These are phyloP conservation scores for Nephromyces sp. DNA, from an alignment of 169 alveolate species.

Conservation along the genomic window DNA sequence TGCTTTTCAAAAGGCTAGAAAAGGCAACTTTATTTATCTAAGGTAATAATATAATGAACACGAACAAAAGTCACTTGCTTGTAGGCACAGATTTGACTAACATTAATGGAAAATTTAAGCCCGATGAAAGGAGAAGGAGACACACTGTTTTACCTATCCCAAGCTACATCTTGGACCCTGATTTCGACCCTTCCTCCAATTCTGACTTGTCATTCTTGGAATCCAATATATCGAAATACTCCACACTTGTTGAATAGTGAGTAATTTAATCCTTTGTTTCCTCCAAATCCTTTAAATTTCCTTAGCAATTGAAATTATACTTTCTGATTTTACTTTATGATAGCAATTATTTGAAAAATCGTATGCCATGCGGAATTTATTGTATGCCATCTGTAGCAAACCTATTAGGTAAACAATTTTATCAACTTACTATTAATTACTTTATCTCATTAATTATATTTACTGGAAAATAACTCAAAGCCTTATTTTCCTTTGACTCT, in stretches of 20 bases:
- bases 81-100: neutral
- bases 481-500: neutral
- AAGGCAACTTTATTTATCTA: no score
- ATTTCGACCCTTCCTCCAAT: no score
- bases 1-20: no score
- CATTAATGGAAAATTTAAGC: neutral
- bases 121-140: neutral
- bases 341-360: neutral
- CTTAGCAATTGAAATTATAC: neutral
- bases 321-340: neutral
- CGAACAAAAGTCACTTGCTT: neutral
- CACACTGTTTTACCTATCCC: neutral
- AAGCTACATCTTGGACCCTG: neutral
- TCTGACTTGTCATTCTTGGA: no score
- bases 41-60: no score
- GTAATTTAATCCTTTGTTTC: neutral
- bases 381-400: neutral
- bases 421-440: neutral
- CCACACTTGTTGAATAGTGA: neutral
- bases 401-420: neutral
- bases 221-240: neutral
- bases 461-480: neutral
- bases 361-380: neutral
- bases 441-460: neutral
- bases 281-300: neutral